Evolutionary conservation across 2,329 filamentous ascomycete genomes (phyloP), one percentile per base, ranked within the genome.

Genomic region (Xylariaceae sp.): DNA sequence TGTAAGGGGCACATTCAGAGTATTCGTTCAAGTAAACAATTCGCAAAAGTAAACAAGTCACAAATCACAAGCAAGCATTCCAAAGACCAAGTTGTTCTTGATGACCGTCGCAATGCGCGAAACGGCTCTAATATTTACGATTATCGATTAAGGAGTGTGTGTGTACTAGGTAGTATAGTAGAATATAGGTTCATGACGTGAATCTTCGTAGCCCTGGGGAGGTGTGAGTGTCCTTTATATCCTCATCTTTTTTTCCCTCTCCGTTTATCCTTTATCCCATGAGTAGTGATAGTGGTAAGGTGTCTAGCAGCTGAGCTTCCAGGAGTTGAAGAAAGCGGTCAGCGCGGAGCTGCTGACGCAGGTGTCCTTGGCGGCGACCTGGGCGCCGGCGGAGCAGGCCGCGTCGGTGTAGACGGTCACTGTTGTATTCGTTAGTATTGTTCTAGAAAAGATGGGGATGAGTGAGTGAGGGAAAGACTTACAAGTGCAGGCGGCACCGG

Each of bases 401-500:
- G 9, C 10, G 39, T 65, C 64, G 1, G 63, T 63, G 62, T 60
- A 67, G 35, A 67, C 51, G 45, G 44, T 58, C 9, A 67, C 66
- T 67, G 47, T 10, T 13, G 3, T 3, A n/a, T 48, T 17, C 49
- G 49, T 59, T 15, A 60, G 55, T 41, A 41, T 13, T 45, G 15
- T 44, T 39, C 2, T 1, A 23, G 17, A 41, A 55, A 41, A 4
- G 34, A 23, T n/a, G 13, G 47, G 9, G 4, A 35, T 15, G 15
- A 9, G 10, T 15, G 15, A 9, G 10, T 13, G 17, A 10, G 11
- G n/a, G n/a, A 49, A 35, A 18, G 6, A 65, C 68, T 62, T 64
- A 71, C 69, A 45, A 41, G 6, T 64, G 64, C 67, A 71, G 35
- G 63, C 64, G 35, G 61, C 23, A 17, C 64, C 66, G n/a, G 61